Conservation (phyloP, 108 stramenopile genomes). For the Nitzschia palea region DNA sequence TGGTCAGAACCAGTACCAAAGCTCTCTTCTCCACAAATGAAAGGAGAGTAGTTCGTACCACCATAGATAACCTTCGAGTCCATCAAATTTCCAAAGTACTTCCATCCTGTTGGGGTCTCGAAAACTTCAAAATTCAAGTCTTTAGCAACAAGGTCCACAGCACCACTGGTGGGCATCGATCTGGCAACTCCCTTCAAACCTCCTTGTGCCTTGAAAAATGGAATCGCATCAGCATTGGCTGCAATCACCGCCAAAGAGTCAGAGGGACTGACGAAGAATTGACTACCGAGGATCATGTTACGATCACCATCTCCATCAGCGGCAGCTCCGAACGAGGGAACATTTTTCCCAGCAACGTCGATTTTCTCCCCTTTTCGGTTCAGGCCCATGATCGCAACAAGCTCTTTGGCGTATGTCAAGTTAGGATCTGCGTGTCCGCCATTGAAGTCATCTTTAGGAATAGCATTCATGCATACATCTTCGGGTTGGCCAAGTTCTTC, state of each 20-base stretch:
- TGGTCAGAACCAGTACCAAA: slow-evolving; percentile 99
- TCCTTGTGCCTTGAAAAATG: slow-evolving; percentile 95
- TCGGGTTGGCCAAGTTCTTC: slow-evolving; percentile 91
- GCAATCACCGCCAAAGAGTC: slow-evolving; percentile 99
- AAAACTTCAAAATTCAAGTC: slow-evolving; percentile 92
- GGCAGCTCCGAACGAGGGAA: slow-evolving; percentile 98
- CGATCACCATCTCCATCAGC: slow-evolving; percentile 99
- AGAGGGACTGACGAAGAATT: slow-evolving; percentile 99
- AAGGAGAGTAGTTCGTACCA: slow-evolving; percentile 95
- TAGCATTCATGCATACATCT: slow-evolving; percentile 79
- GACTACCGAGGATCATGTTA: slow-evolving; percentile 99
- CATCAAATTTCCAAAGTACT: slow-evolving; percentile 99
- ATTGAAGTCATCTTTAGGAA: slow-evolving; percentile 95
- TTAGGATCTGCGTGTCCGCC: slow-evolving; percentile 99
- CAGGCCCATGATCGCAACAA: slow-evolving; percentile 92
- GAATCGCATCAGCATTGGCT: slow-evolving; percentile 94
- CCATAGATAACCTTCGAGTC: slow-evolving; percentile 92
- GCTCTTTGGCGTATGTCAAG: slow-evolving; percentile 98
- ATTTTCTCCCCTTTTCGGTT: slow-evolving; percentile 83
- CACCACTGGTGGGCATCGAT: slow-evolving; percentile 99
- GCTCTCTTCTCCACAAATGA: slow-evolving; percentile 99
- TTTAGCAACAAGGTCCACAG: slow-evolving; percentile 97
- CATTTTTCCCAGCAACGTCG: slow-evolving; percentile 53
- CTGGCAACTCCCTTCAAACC: slow-evolving; percentile 97
- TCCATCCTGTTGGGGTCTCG: slow-evolving; percentile 99